Evolutionary conservation across 345 rosid species (phyloP).

Genomic region (Brassica rapa): DNA sequence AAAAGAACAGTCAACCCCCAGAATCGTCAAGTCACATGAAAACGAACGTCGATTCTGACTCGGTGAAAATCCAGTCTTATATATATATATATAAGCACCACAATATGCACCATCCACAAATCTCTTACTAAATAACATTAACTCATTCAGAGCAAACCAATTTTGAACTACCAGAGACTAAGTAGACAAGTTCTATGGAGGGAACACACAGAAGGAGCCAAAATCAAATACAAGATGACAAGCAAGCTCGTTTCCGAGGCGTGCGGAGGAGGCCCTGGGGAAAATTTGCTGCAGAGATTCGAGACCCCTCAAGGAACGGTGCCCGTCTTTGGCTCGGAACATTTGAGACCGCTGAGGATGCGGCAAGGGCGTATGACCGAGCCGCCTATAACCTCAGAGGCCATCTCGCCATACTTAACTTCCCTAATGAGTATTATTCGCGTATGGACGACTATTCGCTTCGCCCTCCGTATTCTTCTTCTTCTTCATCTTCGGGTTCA

Average conservation of each 20-base stretch:
- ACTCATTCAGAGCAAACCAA: constrained; percentile 23
- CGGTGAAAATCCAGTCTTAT: constrained; percentile 7
- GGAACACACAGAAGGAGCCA: constrained; percentile 36
- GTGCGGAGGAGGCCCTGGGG: constrained; percentile 85
- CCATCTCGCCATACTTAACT: constrained; percentile 66
- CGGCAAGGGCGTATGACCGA: constrained; percentile 81
- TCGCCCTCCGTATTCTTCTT: constrained; percentile 34
- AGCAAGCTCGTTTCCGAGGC: constrained; percentile 53
- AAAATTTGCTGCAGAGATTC: constrained; percentile 81
- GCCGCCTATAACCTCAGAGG: constrained; percentile 78
- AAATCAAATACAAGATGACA: constrained; percentile 37
- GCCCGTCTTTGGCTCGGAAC: constrained; percentile 85
- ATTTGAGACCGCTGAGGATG: constrained; percentile 73
- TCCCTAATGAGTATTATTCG: constrained; percentile 61
- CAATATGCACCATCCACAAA: constrained; percentile 15
- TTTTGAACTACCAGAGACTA: constrained; percentile 19
- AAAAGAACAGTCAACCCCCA: constrained; percentile 33
- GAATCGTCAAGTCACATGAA: constrained; percentile 42
- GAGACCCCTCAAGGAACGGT: constrained; percentile 68
- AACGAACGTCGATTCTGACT: constrained; percentile 44
- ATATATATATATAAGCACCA: constrained; percentile 29
- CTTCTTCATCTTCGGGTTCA: constrained; percentile 33
- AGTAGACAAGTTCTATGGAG: constrained; percentile 24
- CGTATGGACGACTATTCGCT: constrained; percentile 38
- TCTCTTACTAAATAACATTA: constrained; percentile 10